These are phyloP conservation scores for Globisporangium orthogonon DNA, from an alignment of 352 stramenopile species.

Conservation along the genomic window DNA sequence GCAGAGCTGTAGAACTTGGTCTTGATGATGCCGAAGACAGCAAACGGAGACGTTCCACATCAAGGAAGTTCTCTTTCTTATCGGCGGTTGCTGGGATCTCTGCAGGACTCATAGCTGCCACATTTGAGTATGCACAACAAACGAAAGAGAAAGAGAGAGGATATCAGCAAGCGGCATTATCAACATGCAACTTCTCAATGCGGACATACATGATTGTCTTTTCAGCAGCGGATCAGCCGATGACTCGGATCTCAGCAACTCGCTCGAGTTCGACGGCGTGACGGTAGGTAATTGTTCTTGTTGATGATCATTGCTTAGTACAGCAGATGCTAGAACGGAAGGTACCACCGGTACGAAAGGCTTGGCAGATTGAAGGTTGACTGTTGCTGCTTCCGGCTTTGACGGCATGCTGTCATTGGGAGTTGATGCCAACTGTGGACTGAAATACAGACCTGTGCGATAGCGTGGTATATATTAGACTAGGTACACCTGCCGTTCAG, in stretches of 20 bases:
- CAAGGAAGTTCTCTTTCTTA: slow-evolving; percentile 16
- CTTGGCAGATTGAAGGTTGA: not conserved
- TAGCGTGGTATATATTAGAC: not conserved
- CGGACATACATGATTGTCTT: slow-evolving; percentile 3
- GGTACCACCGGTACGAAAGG: not conserved
- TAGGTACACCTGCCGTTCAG: not conserved
- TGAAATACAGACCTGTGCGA: slow-evolving; percentile 5
- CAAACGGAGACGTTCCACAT: slow-evolving; percentile 25
- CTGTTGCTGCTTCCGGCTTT: not conserved
- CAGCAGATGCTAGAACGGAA: not conserved
- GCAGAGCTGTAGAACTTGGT: slow-evolving; percentile 15
- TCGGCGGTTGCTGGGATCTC: slow-evolving; percentile 5
- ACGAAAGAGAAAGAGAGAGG: not conserved
- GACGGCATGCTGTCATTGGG: too few relatives aligned
- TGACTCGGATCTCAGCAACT: not conserved
- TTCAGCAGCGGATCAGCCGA: not conserved
- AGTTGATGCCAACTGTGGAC: not conserved
- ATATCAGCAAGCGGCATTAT: not conserved
- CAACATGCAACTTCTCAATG: not conserved
- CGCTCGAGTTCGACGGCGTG: slow-evolving; percentile 2
- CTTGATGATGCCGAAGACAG: slow-evolving; percentile 24
- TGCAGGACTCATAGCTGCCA: not conserved
- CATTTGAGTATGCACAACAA: not conserved
- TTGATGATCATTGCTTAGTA: not conserved
- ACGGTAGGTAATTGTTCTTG: not conserved